These are phyloP conservation scores for Termitomyces sp. DNA, from an alignment of 768 basidiomycete species.

Conservation along the genomic window DNA sequence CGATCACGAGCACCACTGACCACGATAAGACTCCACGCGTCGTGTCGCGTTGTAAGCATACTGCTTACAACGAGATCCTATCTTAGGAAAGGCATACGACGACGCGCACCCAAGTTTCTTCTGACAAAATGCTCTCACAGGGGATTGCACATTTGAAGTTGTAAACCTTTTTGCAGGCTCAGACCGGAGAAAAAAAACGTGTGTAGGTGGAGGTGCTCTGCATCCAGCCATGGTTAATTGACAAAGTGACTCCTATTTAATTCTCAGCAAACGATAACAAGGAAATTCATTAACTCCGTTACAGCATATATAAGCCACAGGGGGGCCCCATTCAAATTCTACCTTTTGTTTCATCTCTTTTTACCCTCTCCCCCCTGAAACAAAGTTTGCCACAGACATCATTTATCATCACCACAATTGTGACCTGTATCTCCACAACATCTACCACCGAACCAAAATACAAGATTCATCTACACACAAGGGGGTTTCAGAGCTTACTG, in stretches of 20 bases:
- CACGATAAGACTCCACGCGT: too few relatives aligned
- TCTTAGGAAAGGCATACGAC: conserved; percentile 6
- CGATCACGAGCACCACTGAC: too few relatives aligned
- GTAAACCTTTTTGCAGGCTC: conserved; percentile 22
- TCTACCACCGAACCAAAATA: conserved; percentile 19
- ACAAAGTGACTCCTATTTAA: too few relatives aligned
- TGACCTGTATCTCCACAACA: conserved; percentile 40
- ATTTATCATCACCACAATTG: conserved; percentile 43
- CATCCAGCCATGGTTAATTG: too few relatives aligned
- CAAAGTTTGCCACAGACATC: conserved; percentile 39
- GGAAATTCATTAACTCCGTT: neutral
- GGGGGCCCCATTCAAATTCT: too few relatives aligned
- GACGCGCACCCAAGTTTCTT: conserved; percentile 34
- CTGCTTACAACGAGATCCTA: too few relatives aligned
- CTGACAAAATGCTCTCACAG: conserved; percentile 17
- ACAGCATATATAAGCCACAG: neutral
- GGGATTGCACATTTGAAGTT: conserved; percentile 4
- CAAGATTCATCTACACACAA: conserved; percentile 16
- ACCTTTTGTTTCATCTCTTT: too few relatives aligned
- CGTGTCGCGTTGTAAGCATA: too few relatives aligned
- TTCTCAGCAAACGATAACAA: neutral
- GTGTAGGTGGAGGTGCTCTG: too few relatives aligned
- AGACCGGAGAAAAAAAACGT: too few relatives aligned
- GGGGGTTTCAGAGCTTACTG: conserved; percentile 16
- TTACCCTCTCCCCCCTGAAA: too few relatives aligned